Base-by-base conservation (phyloP, 768 basidiomycete genomes). In the Suillus ampliporus region DNA sequence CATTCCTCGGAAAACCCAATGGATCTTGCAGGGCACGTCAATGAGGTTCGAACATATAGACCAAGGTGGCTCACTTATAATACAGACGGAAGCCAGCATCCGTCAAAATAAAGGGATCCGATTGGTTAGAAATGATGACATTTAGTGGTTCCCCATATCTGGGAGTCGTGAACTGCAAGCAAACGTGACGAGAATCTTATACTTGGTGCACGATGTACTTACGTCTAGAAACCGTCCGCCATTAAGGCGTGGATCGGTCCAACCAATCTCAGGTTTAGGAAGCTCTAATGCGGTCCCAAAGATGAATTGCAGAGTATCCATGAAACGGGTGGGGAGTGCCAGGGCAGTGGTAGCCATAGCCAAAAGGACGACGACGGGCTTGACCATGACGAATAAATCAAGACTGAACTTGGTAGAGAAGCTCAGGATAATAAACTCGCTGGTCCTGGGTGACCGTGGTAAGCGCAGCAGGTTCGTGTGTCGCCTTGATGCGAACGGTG, bases 1-100 rank as follows among this genome's bases (percentile, higher is more conserved):
- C 94, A 95, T 73, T 95, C 94, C 65, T 84, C 83, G 9, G 91
- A 89, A 72, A 91, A 94, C 2, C 92, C 94, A 38, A 94, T 83
- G 10, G 92, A 92, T 72, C 88, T 91, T 63, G 23, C 47, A 15
- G 28, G 60, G 41, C 21, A 38, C 3, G 15, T 65, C n/a, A 59
- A 58, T 47, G 17, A 58, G 17, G 28, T 40, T 19, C n/a, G 37
- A 38, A 48, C n/a, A 14, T 35, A 38, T 31, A 35, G 53, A 17
- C 43, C 41, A 52, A 11, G 8, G 23, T 48, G 26, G 67, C 74
- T 62, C 65, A 91, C 89, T 88, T 90, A 67, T 89, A 82, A 71
- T 92, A 94, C 64, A 77, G 73, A 52, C 81, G 83, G 66, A 95
- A 84, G 5, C 94, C 94, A 15, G 74, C 65, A 41, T 93, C 89